Evolutionary conservation across 164 flowering plant species (phyloP).

Genomic region (Liquidambar formosana): DNA sequence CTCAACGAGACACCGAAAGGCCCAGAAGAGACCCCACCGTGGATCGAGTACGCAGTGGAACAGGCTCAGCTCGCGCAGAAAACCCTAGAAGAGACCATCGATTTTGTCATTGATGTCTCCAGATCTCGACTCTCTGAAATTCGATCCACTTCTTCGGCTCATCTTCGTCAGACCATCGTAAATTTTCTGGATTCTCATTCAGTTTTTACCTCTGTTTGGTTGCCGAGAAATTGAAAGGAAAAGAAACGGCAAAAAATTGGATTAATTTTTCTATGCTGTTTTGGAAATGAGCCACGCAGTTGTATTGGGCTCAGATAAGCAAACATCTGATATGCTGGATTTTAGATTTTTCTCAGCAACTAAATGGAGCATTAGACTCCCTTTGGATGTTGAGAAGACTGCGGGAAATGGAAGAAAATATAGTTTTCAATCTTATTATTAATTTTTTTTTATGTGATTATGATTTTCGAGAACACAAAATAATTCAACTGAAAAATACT

Average conservation of each 20-base stretch:
- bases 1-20: not conserved
- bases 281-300: too few relatives aligned
- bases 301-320: too few relatives aligned
- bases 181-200: constrained; percentile 1
- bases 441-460: too few relatives aligned
- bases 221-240: constrained; percentile 2
- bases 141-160: constrained; percentile 64
- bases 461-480: too few relatives aligned
- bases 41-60: constrained; percentile 70
- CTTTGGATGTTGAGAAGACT: too few relatives aligned
- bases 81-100: constrained; percentile 42
- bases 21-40: constrained; percentile 32
- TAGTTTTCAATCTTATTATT: too few relatives aligned
- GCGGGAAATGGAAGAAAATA: too few relatives aligned
- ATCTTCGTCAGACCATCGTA: constrained; percentile 64
- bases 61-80: constrained; percentile 54
- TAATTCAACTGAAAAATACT: too few relatives aligned
- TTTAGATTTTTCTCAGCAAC: too few relatives aligned
- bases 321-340: too few relatives aligned
- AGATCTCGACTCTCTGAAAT: constrained; percentile 68
- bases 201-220: constrained; percentile 1
- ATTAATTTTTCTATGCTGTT: not conserved
- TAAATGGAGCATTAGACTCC: too few relatives aligned
- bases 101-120: constrained; percentile 41
- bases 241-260: not conserved